Evolutionary conservation across 1,284 basidiomycete species (phyloP), one percentile per base, ranked within the genome.

Genomic region (Ustilago sp.): DNA sequence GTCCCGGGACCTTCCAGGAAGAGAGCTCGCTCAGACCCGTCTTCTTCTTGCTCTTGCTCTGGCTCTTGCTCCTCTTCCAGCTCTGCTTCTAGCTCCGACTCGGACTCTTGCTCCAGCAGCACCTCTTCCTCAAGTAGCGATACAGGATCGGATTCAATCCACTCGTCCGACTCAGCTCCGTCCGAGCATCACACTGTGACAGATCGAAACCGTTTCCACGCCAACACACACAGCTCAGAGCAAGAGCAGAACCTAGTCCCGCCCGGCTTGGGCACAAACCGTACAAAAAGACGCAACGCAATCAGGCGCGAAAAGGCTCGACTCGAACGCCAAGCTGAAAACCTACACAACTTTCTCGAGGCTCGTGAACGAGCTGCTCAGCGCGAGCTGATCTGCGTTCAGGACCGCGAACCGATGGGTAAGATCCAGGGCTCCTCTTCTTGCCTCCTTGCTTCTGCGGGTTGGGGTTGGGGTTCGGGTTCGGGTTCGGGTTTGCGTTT

Each of bases 201-300:
- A 43, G 55, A 65, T 39, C 62, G 63, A 19, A 52, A 43, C 19
- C 39, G 31, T 2, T 36, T 8, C 7, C 36, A 17, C 34, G 4
- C 34, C 41, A 6, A 17, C 43, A 15, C 31, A 35, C 19, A n/a
- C 32, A 38, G 35, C n/a, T 7, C 23, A 28, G 3, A 28, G 23
- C 23, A 28, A 28, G 31, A 28, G 17, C 8, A n/a, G 17, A 34
- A 19, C 8, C 31, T 48, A 1, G 34, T 74, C 1, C 80, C 78
- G 3, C 80, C 80, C 0, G 80, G 80, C 0, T 47, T 68, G 28
- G 80, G 80, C n/a, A 76, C 63, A 2, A 52, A 41, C 13, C 73
- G 75, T 9, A 81, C 80, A 19, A 63, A 62, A n/a, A 71, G 73
- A 11, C 68, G 77, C 45, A 81, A 81, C 43, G 63, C 68, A n/a